A percentile compares a stretch with the other conserved stretches of the same genome.
Conservation (phyloP, 768 basidiomycete species). For the Russula sp. region DNA sequence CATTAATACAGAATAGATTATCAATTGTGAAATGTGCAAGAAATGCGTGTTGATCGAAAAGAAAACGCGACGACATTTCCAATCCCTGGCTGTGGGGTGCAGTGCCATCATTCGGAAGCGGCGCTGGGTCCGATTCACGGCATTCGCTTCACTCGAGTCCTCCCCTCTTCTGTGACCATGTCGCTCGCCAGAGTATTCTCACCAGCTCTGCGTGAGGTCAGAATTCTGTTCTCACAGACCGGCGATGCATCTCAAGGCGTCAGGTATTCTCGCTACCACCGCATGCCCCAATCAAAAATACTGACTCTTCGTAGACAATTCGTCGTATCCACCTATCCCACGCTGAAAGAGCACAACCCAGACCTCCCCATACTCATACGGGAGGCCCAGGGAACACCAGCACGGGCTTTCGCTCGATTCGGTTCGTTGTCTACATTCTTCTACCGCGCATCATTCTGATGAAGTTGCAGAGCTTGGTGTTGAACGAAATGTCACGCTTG, state of each 20-base stretch:
- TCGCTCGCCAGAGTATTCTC: constrained; percentile 67
- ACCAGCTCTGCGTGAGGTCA: constrained; percentile 72
- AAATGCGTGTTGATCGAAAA: constrained; percentile 7
- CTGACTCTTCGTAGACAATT: constrained; percentile 50
- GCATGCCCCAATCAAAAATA: background rate
- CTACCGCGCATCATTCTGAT: background rate
- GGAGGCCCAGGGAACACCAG: constrained; percentile 72
- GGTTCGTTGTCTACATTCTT: constrained; percentile 43
- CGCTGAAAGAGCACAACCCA: constrained; percentile 76
- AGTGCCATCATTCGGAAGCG: background rate
- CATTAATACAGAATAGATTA: background rate
- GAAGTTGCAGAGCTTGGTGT: constrained; percentile 59
- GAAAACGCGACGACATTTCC: constrained; percentile 2
- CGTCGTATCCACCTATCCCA: constrained; percentile 63
- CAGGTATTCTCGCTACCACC: constrained; percentile 40
- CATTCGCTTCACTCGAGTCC: background rate
- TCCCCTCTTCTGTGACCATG: constrained; percentile 12
- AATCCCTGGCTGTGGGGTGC: background rate
- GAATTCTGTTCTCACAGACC: constrained; percentile 73
- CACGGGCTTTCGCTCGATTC: constrained; percentile 77
- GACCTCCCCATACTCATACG: constrained; percentile 80
- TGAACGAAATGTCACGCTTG: constrained; percentile 75
- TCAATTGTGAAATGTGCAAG: background rate
- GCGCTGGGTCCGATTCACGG: background rate
- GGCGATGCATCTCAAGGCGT: constrained; percentile 71